phyloP scores from a whole-genome alignment of 257 asterid genomes.

The Scutellaria barbata region DNA sequence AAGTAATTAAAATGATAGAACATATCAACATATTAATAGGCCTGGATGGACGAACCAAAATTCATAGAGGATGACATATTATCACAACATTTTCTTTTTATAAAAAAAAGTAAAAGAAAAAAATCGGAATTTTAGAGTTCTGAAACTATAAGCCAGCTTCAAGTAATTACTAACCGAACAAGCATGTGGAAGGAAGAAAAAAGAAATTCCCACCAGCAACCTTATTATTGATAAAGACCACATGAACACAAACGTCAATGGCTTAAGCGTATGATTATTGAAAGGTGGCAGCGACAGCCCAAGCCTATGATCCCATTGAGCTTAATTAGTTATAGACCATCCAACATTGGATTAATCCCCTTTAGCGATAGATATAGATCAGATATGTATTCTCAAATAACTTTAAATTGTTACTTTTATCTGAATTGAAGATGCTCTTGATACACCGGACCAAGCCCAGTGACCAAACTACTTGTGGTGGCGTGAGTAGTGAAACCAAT shows the following conservation, averaged over 20 bases:
- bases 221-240: conserved; percentile 19
- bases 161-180: conserved; percentile 1
- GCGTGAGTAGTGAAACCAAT: neutral
- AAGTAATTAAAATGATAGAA: neutral
- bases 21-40: conserved; percentile 5
- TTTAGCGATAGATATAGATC: neutral
- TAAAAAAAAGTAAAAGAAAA: neutral
- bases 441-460: neutral
- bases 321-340: conserved; percentile 3
- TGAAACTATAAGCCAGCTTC: conserved; percentile 24
- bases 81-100: neutral
- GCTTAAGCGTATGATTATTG: neutral
- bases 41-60: conserved; percentile 1
- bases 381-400: neutral
- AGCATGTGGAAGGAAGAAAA: conserved; percentile 14
- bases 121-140: conserved; percentile 2
- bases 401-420: neutral
- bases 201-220: conserved; percentile 30
- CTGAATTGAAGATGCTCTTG: neutral
- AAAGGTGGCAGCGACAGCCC: conserved; percentile 4
- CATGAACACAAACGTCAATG: conserved; percentile 1
- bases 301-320: conserved; percentile 5
- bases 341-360: neutral
- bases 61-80: conserved; percentile 12
- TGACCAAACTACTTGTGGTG: neutral